Base-by-base conservation (phyloP, 495 filamentous ascomycete species). In the Aspergillus sparsus region DNA sequence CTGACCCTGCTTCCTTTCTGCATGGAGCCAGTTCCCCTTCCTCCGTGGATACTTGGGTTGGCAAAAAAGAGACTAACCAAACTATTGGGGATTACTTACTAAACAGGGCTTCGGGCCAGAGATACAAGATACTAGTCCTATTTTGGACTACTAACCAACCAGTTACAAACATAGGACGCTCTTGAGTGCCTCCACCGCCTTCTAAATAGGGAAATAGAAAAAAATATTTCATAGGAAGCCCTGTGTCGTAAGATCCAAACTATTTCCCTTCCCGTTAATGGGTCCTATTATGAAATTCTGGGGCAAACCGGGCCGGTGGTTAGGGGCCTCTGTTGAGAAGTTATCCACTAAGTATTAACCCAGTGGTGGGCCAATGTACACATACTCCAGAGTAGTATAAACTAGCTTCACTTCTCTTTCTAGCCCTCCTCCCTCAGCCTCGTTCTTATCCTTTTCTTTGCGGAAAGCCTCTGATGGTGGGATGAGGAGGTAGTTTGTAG, bases 221-320 rank as follows among this genome's bases (percentile, higher is more conserved):
- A n/a, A n/a, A n/a, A n/a, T n/a, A n/a, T 1, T 27, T 27, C 21
- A 27, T 27, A 27, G 3, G 21, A 27, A 27, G 21, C 21, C 21
- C 21, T 1, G 21, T 27, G 21, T 27, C 3, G 21, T 27, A 27
- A 27, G 21, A 27, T 27, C n/a, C 44, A 7, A 18, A 16, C 1
- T 47, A 10, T 21, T 53, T 35, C 13, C 16, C 35, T 34, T 34
- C 49, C 52, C 31, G 50, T 36, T 31, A n/a, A 46, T 53, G 49
- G 49, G 35, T 45, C 49, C 7, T 51, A 16, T 34, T 51, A 34
- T 59, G 42, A 18, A 42, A 59, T 35, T 59, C 61, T 60, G 62
- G 62, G 52, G 51, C 56, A 62, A 55, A 56, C 45, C 55, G 56
- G 56, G 37, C 56, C 42, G 49, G 37, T 35, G 15, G 37, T 44